A percentile compares a stretch with the other conserved stretches of the same genome.
Evolutionary conservation across 192 early-diverging fungal species (phyloP).

Genomic region (Coemansia sp.): DNA sequence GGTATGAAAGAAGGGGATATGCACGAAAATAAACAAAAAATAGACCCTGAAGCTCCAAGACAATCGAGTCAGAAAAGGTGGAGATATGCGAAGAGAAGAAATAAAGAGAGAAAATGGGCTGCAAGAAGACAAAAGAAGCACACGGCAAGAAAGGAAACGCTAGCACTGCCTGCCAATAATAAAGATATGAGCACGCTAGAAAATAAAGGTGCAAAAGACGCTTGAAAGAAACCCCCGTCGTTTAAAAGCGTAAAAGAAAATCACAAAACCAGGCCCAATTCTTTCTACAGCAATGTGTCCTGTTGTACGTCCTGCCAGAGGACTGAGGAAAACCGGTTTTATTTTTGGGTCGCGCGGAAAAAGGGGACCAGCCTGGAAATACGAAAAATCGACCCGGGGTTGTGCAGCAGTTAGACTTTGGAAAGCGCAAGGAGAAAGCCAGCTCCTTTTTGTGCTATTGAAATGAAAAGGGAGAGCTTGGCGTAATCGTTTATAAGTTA

Average conservation of each 20-base stretch:
- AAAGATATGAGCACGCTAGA: constrained; percentile 2
- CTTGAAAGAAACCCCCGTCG: constrained; percentile 1
- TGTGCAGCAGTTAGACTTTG: background rate
- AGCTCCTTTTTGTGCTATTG: too few species aligned
- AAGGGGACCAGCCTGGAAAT: background rate
- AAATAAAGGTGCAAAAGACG: constrained; percentile 7
- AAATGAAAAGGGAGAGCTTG: too few species aligned
- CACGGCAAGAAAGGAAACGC: background rate
- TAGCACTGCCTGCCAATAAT: background rate
- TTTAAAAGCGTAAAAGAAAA: constrained; percentile 10
- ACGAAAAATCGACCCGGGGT: background rate
- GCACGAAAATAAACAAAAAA: constrained; percentile 17
- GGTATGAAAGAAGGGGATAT: constrained; percentile 1
- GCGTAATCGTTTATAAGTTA: too few species aligned
- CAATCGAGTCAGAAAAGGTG: constrained; percentile 16
- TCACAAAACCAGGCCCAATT: background rate
- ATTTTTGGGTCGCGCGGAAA: background rate
- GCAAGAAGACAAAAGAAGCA: constrained; percentile 4
- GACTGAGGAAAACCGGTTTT: background rate
- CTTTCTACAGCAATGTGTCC: constrained; percentile 1
- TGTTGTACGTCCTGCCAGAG: background rate
- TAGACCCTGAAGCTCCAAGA: constrained; percentile 1
- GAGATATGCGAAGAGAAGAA: constrained; percentile 15
- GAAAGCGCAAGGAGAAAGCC: too few species aligned
- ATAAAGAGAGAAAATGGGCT: constrained; percentile 5